Evolutionary conservation across 768 basidiomycete species (phyloP), one percentile per base, ranked within the genome.

Genomic region (Serpula lacrymans): DNA sequence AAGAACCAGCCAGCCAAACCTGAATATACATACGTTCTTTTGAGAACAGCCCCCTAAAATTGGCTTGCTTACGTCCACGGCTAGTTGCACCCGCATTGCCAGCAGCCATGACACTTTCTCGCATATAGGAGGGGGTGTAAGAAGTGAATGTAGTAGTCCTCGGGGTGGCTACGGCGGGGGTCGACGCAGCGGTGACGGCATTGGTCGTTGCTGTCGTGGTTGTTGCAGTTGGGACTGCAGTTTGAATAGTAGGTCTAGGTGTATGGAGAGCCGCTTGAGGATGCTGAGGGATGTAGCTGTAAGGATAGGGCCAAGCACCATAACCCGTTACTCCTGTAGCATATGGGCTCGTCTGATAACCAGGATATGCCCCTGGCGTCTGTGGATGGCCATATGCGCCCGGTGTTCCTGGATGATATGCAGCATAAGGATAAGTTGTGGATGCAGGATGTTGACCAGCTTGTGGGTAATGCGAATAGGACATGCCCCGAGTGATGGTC

Each of bases 11-110:
- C 11, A 24, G 21, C 25, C 17, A 31, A 13, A 69, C 88, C 63
- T n/a, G n/a, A n/a, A n/a, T n/a, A n/a, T n/a, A n/a, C n/a, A n/a
- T 54, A 88, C 88, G 62, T 65, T 91, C 88, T 77, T 88, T 89
- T 2, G 78, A 72, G 52, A 91, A 91, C 40, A 86, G 58, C 3
- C 88, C 88, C 50, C 78, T 84, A 52, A 83, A 66, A 54, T 77
- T 84, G 21, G 83, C 74, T 53, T 81, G 78, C 57, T 80, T 84
- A 51, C 78, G 71, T 37, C 74, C 72, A 21, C 84, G 69, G 26
- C 70, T 70, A 27, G 68, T 54, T 1, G 61, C 58, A 29, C 69
- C 65, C 18, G 63, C 65, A 26, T 68, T 62, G 12, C 63, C 58
- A 10, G 69, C 53, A 31, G 69, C 61, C 13, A 49, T 43, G 14